Base-by-base conservation (phyloP, 2,329 filamentous ascomycete species). In the Xylariales sp. region DNA sequence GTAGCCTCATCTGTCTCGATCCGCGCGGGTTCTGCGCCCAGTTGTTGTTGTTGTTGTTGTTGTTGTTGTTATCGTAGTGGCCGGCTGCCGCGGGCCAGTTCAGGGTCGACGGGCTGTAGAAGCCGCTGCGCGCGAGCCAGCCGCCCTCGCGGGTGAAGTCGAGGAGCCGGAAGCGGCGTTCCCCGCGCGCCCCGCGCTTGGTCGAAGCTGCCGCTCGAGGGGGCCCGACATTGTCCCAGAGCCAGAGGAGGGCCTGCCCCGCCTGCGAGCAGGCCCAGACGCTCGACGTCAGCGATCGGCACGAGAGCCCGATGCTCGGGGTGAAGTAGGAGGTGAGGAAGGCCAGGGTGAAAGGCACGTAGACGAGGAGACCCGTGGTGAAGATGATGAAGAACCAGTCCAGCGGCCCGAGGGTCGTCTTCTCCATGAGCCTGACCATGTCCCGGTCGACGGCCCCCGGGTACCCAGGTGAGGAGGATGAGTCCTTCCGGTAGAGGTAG, bases 241-340 rank as follows among this genome's bases (percentile, higher is more conserved):
- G 29, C 34, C 34, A 37, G 4, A 37, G 34, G 11, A 37, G 16
- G 8, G 29, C 29, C 23, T 37, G 34, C 5, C 34, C 34, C 7
- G 34, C 34, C 14, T 37, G 34, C n/a, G 24, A 29, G 14, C 23
- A 37, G 13, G 34, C 34, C 11, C 29, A 37, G 2, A 37, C 34
- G 16, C 34, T 29, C 6, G 34, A 37, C 2, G 34, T 37, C 10
- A 37, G 34, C 10, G 34, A 28, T 3, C 34, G 34, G 14, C 34
- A 37, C 3, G 34, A 23, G 1, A 37, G 17, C 13, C 34, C 34
- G 13, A 37, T 29, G 1, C 24, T 23, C 3, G 34, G 34, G 6
- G 34, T 37, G 16, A 37, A 37, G 16, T 37, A 37, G 1, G 34
- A 37, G 1, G 34, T 37, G 5, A 37, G 23, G 17, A 37, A 37